Percentiles rank a stretch among this genome's conserved stretches.
Evolutionary conservation across 805 yeast genomes (phyloP).

Genomic region (Aciculoconidium aculeatum): DNA sequence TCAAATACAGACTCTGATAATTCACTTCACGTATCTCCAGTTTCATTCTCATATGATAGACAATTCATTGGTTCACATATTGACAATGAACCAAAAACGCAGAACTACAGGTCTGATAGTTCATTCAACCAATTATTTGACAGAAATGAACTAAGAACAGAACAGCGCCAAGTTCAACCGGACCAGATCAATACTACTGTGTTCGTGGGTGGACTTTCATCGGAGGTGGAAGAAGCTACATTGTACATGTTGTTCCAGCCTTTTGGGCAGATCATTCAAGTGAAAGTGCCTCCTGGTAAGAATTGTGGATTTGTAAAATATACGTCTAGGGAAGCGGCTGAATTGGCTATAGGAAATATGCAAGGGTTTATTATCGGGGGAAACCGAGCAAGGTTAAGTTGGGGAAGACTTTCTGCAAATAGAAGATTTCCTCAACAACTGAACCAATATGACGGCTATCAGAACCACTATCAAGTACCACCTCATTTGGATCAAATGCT

Average conservation of each 20-base stretch:
- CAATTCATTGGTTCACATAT: too few relatives aligned
- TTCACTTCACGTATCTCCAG: too few relatives aligned
- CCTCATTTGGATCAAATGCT: too few relatives aligned
- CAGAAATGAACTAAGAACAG: too few relatives aligned
- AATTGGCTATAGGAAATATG: slow-evolving; percentile 78
- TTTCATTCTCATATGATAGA: too few relatives aligned
- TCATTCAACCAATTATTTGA: too few relatives aligned
- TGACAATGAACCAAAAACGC: too few relatives aligned
- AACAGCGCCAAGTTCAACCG: slow-evolving; percentile 17
- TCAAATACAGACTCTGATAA: too few relatives aligned
- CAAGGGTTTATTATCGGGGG: slow-evolving; percentile 88
- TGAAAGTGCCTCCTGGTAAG: slow-evolving; percentile 74
- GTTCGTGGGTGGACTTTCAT: slow-evolving; percentile 71
- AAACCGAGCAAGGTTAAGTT: slow-evolving; percentile 73
- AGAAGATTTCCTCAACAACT: too few relatives aligned
- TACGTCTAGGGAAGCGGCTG: slow-evolving; percentile 73
- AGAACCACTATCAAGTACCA: too few relatives aligned
- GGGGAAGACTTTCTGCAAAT: slow-evolving; percentile 79
- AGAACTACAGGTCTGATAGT: too few relatives aligned
- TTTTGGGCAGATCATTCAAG: slow-evolving; percentile 64
- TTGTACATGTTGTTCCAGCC: slow-evolving; percentile 60
- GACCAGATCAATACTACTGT: slow-evolving; percentile 71
- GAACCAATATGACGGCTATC: too few relatives aligned
- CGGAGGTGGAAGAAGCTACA: slow-evolving; percentile 57
- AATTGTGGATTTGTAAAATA: slow-evolving; percentile 89